Percentiles rank a stretch among this genome's conserved stretches.
Conservation (phyloP, 169 alveolate genomes). For the Theileria annulata region DNA sequence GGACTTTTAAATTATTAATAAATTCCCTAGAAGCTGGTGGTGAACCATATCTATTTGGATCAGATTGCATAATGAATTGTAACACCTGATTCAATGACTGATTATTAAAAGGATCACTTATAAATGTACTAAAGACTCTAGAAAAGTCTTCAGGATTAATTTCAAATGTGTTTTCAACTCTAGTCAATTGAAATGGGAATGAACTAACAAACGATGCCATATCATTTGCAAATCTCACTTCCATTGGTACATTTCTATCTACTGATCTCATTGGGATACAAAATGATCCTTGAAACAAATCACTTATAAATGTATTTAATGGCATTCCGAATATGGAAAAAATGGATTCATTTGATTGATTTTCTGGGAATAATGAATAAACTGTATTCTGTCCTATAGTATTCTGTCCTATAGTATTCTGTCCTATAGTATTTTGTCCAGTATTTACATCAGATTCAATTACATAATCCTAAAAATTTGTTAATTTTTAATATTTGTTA, state of each 20-base stretch:
- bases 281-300: slow-evolving; percentile 24
- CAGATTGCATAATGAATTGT: slow-evolving; percentile 79
- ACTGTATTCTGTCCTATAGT: no score
- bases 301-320: slow-evolving; percentile 25
- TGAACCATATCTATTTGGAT: slow-evolving; percentile 81
- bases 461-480: not conserved
- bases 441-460: not conserved
- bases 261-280: slow-evolving; percentile 5
- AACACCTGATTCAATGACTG: slow-evolving; percentile 72
- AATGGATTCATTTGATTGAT: slow-evolving; percentile 13
- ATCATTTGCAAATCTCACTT: not conserved
- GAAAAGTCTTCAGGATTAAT: not conserved
- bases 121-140: slow-evolving; percentile 11
- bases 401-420: no score
- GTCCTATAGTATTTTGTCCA: no score
- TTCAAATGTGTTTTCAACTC: no score
- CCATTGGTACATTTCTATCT: slow-evolving; percentile 4
- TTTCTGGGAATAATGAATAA: not conserved
- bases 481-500: slow-evolving; percentile 9
- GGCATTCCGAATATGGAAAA: slow-evolving; percentile 55
- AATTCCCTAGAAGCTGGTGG: slow-evolving; percentile 82
- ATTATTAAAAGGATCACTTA: slow-evolving; percentile 57
- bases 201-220: not conserved
- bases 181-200: not conserved
- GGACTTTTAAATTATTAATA: slow-evolving; percentile 72